These are phyloP conservation scores for Magnolia changhungtana DNA, from an alignment of 164 flowering plant genomes.

Conservation along the genomic window DNA sequence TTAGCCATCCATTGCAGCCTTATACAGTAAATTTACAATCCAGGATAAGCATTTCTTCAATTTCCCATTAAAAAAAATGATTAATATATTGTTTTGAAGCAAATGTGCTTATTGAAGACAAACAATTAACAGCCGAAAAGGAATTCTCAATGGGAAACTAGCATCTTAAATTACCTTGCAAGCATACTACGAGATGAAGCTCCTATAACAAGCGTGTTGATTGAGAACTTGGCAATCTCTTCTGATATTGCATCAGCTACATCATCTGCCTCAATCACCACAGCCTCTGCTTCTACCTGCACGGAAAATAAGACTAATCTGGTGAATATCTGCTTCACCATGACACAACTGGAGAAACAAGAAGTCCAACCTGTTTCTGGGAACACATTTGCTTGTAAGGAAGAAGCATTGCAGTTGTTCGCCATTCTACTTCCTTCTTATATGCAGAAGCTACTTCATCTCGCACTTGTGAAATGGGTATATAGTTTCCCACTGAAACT, in stretches of 20 bases:
- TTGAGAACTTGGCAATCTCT: constrained; percentile 36
- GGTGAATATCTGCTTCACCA: neutral
- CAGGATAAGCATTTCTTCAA: neutral
- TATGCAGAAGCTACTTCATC: constrained; percentile 69
- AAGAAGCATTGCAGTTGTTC: constrained; percentile 50
- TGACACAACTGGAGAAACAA: neutral
- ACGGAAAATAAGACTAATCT: constrained; percentile 8
- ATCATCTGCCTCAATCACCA: constrained; percentile 70
- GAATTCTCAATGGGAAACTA: neutral
- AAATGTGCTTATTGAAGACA: neutral
- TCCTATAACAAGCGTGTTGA: constrained; percentile 69
- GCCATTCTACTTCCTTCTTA: constrained; percentile 59
- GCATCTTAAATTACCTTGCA: constrained; percentile 39
- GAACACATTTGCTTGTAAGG: constrained; percentile 55
- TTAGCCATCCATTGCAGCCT: no score
- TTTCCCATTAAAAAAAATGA: neutral
- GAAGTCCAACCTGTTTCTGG: constrained; percentile 44
- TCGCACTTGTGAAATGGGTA: constrained; percentile 67
- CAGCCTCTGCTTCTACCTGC: constrained; percentile 64
- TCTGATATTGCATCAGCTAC: constrained; percentile 54
- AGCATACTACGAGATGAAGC: constrained; percentile 57
- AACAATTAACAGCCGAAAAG: neutral
- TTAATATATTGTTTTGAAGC: neutral
- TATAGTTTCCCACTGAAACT: constrained; percentile 64
- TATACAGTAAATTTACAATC: no score